A percentile compares a stretch with the other conserved stretches of the same genome.
Evolutionary conservation across 495 filamentous ascomycete species (phyloP).

Genomic region (Talaromyces nanjingensis): DNA sequence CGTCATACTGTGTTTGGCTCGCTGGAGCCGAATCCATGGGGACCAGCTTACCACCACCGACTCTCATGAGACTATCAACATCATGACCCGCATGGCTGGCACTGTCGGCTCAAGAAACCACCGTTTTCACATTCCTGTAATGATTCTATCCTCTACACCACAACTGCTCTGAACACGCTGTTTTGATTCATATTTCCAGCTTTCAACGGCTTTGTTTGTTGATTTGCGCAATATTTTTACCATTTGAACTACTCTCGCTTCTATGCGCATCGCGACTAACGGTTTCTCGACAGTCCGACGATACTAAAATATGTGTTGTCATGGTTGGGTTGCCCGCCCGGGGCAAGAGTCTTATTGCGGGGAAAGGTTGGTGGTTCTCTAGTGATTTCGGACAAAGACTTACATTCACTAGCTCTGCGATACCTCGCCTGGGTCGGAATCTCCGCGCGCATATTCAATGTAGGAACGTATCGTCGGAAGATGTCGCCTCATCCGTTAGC

Average conservation of each 20-base stretch:
- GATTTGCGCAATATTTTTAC: not conserved
- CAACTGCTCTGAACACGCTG: not conserved
- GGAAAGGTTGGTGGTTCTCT: conserved; percentile 62
- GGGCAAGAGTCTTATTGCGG: conserved; percentile 94
- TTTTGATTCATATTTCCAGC: not conserved
- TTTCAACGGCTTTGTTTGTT: not conserved
- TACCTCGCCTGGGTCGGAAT: conserved; percentile 97
- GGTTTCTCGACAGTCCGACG: conserved; percentile 63
- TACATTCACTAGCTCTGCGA: conserved; percentile 60
- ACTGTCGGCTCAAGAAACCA: not conserved
- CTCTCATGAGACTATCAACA: not conserved
- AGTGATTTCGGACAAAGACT: conserved; percentile 1
- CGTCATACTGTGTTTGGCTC: not conserved
- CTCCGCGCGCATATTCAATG: conserved; percentile 89
- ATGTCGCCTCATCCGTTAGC: conserved; percentile 80
- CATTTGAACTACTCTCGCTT: not conserved
- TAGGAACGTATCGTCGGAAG: conserved; percentile 84
- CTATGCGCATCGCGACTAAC: not conserved
- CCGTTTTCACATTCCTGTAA: conserved; percentile 10
- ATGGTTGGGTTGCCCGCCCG: conserved; percentile 96
- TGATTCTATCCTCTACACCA: conserved; percentile 2
- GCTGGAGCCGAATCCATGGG: not conserved
- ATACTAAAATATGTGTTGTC: conserved; percentile 93
- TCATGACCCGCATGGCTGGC: conserved; percentile 4
- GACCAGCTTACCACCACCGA: not conserved